Conservation (phyloP, 2,329 filamentous ascomycete genomes). For the Epichloe sibirici region DNA sequence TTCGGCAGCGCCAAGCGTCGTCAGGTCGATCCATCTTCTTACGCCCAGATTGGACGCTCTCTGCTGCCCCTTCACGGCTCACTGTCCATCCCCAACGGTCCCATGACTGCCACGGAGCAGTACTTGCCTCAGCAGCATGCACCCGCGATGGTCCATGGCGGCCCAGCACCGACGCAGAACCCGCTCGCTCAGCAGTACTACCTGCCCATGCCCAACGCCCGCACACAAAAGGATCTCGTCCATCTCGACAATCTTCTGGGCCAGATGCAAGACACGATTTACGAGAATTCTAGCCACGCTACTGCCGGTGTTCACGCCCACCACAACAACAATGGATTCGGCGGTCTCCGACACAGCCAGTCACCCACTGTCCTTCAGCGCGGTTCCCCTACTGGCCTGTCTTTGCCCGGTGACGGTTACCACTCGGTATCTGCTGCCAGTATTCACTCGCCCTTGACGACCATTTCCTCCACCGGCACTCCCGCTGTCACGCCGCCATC, state of each 20-base stretch:
- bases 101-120: conserved; percentile 33
- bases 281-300: conserved; percentile 78
- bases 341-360: conserved; percentile 45
- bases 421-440: conserved; percentile 38
- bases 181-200: conserved; percentile 61
- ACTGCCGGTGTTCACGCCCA: conserved; percentile 70
- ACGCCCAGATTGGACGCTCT: conserved; percentile 80
- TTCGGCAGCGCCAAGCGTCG: conserved; percentile 88
- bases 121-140: conserved; percentile 37
- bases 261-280: conserved; percentile 91
- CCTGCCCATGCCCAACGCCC: conserved; percentile 73
- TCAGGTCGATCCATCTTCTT: conserved; percentile 79
- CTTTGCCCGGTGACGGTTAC: conserved; percentile 24
- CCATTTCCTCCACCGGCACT: conserved; percentile 52
- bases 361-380: conserved; percentile 35
- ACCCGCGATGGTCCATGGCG: conserved; percentile 39
- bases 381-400: conserved; percentile 19
- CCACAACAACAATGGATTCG: conserved; percentile 53
- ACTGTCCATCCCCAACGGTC: conserved; percentile 46
- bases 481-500: conserved; percentile 67
- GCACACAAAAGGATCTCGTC: conserved; percentile 86
- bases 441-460: conserved; percentile 48
- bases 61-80: conserved; percentile 69
- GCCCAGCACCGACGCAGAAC: conserved; percentile 45
- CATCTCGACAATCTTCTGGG: conserved; percentile 92